A percentile compares a stretch with the other conserved stretches of the same genome.
These are phyloP conservation scores for Glarea lozoyensis DNA, from an alignment of 495 filamentous ascomycete species.

Conservation along the genomic window DNA sequence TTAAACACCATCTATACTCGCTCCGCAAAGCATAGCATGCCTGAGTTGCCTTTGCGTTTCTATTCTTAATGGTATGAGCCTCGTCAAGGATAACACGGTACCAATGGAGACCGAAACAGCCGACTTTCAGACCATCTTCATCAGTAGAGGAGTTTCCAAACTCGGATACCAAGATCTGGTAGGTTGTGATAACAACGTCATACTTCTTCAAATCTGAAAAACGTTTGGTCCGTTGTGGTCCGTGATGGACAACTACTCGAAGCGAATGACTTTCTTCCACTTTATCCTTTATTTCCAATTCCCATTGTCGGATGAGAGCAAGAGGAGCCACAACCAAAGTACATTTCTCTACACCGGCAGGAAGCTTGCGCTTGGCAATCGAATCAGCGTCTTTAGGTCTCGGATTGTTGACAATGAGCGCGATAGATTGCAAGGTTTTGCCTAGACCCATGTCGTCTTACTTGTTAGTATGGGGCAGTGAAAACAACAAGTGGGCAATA, in stretches of 20 bases:
- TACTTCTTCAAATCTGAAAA: constrained; percentile 66
- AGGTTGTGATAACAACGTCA: constrained; percentile 96
- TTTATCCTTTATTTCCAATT: constrained; percentile 77
- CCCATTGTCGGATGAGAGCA: constrained; percentile 96
- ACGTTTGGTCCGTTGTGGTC: constrained; percentile 71
- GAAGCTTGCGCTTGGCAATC: constrained; percentile 46
- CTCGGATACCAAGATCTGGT: constrained; percentile 88
- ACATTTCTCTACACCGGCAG: constrained; percentile 55
- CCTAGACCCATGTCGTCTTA: constrained; percentile 86
- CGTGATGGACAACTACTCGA: constrained; percentile 83
- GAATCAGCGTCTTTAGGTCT: constrained; percentile 46
- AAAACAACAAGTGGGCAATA: no score
- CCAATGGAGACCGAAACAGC: constrained; percentile 88
- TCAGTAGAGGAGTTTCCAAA: constrained; percentile 51
- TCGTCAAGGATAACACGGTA: constrained; percentile 93
- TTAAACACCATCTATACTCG: constrained; percentile 90
- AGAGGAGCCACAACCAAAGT: constrained; percentile 93
- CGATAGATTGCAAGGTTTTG: constrained; percentile 76
- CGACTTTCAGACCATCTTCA: constrained; percentile 49
- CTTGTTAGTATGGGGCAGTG: no score
- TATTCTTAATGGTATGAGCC: constrained; percentile 96
- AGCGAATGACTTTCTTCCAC: constrained; percentile 58
- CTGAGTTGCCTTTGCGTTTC: constrained; percentile 88
- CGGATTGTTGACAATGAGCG: constrained; percentile 72
- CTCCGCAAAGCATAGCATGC: constrained; percentile 72